Percentiles rank a stretch among this genome's conserved stretches.
phyloP scores from a whole-genome alignment of 805 yeast species.

The Wickerhamiella domercqiae region DNA sequence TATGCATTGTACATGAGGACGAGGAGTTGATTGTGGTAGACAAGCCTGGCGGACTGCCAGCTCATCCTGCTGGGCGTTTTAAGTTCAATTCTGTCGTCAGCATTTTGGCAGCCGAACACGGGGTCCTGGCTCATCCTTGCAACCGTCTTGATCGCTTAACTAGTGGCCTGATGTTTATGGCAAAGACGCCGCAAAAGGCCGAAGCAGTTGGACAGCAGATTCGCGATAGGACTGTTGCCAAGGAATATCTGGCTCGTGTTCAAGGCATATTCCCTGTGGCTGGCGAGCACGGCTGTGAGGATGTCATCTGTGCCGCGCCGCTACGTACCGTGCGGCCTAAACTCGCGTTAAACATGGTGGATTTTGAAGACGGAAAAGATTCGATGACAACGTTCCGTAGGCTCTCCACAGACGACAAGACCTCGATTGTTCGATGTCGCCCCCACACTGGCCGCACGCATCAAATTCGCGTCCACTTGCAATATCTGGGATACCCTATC shows the following conservation, averaged over 20 bases:
- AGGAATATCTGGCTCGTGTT: conserved; percentile 79
- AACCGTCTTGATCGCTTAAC: conserved; percentile 82
- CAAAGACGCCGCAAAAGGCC: conserved; percentile 66
- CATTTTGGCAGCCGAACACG: conserved; percentile 56
- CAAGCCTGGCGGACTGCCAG: conserved; percentile 90
- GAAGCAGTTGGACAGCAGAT: conserved; percentile 55
- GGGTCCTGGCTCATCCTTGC: conserved; percentile 62
- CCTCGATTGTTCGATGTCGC: conserved; percentile 57
- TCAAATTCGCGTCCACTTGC: conserved; percentile 87
- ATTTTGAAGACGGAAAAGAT: conserved; percentile 30
- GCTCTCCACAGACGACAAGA: conserved; percentile 49
- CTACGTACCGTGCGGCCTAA: conserved; percentile 59
- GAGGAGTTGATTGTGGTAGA: conserved; percentile 69
- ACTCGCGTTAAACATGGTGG: conserved; percentile 48
- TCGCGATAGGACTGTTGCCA: conserved; percentile 55
- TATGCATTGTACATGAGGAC: conserved; percentile 57
- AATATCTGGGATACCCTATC: conserved; percentile 76
- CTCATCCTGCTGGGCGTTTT: conserved; percentile 83
- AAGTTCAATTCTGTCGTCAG: conserved; percentile 69
- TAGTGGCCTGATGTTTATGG: conserved; percentile 85
- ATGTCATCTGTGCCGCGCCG: conserved; percentile 48
- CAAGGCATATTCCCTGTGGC: conserved; percentile 66
- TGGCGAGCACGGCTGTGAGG: conserved; percentile 17
- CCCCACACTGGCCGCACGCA: conserved; percentile 93
- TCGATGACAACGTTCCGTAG: conserved; percentile 60